phyloP scores from a whole-genome alignment of 768 basidiomycete species.

The Leccinum boreale region DNA sequence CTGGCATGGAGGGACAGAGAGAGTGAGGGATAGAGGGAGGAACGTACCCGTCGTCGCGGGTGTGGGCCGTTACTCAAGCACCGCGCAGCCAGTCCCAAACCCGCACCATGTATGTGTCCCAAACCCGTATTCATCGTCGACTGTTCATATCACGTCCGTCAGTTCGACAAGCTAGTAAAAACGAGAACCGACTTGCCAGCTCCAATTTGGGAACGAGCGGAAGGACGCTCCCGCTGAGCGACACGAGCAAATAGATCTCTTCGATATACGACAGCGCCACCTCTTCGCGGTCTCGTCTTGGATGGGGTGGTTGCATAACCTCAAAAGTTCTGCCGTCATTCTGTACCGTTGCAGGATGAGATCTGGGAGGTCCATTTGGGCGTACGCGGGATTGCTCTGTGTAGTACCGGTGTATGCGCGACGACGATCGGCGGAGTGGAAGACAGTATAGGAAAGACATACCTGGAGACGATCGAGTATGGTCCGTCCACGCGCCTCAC shows the following conservation, averaged over 20 bases:
- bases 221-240: constrained; percentile 64
- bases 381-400: constrained; percentile 47
- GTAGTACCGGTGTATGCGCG: neutral
- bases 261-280: constrained; percentile 65
- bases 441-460: neutral
- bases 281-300: constrained; percentile 50
- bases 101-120: too few species aligned
- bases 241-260: constrained; percentile 77
- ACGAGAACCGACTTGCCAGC: too few species aligned
- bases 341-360: constrained; percentile 52
- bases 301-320: constrained; percentile 57
- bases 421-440: neutral
- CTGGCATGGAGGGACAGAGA: too few species aligned
- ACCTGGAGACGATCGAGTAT: constrained; percentile 63
- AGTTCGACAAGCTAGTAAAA: too few species aligned
- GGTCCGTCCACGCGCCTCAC: constrained; percentile 55
- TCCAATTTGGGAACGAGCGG: constrained; percentile 74
- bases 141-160: too few species aligned
- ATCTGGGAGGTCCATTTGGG: constrained; percentile 37
- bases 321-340: constrained; percentile 70
- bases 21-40: too few species aligned
- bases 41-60: too few species aligned
- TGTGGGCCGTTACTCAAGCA: too few species aligned
- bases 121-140: too few species aligned
- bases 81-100: too few species aligned